Base-by-base conservation (phyloP, 1,284 basidiomycete genomes). In the Calocybe gambosa region DNA sequence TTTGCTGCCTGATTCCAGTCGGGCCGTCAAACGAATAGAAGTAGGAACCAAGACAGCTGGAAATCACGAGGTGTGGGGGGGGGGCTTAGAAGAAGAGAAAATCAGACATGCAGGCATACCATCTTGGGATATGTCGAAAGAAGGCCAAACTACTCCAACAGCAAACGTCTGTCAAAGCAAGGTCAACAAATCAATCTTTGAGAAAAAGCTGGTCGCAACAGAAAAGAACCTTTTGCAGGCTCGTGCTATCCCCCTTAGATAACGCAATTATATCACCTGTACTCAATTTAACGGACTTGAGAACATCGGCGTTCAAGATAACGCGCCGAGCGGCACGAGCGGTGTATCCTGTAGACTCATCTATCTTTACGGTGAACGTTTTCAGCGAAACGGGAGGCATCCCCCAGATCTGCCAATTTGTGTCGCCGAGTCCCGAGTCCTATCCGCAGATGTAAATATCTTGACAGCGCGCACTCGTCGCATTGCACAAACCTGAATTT, bases 221-320 rank as follows among this genome's bases (percentile, higher is more conserved):
- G 21, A 6, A 18, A 12, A 59, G 54, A 55, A 72, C 73, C 67
- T 66, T 71, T 53, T 59, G 60, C 39, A 55, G 53, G 28, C 25
- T 58, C 45, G 54, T 52, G 50, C 58, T 62, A 59, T 70, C 68
- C 42, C 52, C 62, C 29, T 63, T 66, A 31, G 67, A 66, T 57
- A 91, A 58, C 42, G 77, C 78, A 42, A 90, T 62, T 12, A 82
- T 69, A 61, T 91, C 87, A 12, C 86, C 86, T 23, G 87, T 83
- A 45, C 70, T 77, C 7, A 86, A 58, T 63, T 80, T 87, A 25
- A 73, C 62, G 21, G 69, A 60, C 58, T 83, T 87, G 39, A 91
- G 62, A 37, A 74, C 59, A 44, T 88, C 85, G 39, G 75, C 67
- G 54, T 83, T 80, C 56, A 90, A 62, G 55, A 82, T 65, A 59